These are phyloP conservation scores for Phaffomyces antillensis DNA, from an alignment of 805 yeast genomes.

Conservation along the genomic window DNA sequence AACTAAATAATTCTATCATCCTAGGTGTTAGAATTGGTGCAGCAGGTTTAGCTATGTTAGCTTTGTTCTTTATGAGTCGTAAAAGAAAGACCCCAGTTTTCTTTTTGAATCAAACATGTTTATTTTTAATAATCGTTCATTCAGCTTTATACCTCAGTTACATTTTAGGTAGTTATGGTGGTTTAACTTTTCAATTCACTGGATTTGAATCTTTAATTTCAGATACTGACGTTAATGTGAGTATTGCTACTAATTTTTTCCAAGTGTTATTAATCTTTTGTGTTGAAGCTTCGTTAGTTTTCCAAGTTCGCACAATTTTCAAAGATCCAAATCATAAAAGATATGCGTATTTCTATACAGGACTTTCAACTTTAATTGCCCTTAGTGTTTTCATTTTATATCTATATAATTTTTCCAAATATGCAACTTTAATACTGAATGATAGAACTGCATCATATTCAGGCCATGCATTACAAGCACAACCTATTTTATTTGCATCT, in stretches of 20 bases:
- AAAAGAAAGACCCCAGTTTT: constrained; percentile 63
- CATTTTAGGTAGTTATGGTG: constrained; percentile 43
- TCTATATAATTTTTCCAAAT: constrained; percentile 42
- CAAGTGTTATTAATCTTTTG: constrained; percentile 52
- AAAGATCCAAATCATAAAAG: constrained; percentile 41
- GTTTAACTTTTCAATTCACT: constrained; percentile 42
- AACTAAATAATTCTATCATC: constrained; percentile 35
- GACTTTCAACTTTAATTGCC: constrained; percentile 37
- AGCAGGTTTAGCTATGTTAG: constrained; percentile 37
- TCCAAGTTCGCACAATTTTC: constrained; percentile 70
- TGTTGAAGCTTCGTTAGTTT: constrained; percentile 59
- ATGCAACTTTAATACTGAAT: constrained; percentile 31
- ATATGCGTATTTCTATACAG: constrained; percentile 34
- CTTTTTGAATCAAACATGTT: constrained; percentile 57
- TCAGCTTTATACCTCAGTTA: constrained; percentile 53
- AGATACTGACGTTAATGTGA: constrained; percentile 33
- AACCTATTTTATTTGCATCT: constrained; percentile 58
- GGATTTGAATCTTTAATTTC: constrained; percentile 35
- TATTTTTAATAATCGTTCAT: constrained; percentile 50
- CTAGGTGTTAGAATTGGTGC: constrained; percentile 57
- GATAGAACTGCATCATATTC: constrained; percentile 17
- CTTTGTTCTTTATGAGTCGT: constrained; percentile 42
- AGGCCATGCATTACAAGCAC: constrained; percentile 41
- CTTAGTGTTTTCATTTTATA: constrained; percentile 52
- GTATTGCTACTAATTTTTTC: constrained; percentile 57